Base-by-base conservation (phyloP, 176 grass and related monocot species). In the Dendrocalamus sinicus region DNA sequence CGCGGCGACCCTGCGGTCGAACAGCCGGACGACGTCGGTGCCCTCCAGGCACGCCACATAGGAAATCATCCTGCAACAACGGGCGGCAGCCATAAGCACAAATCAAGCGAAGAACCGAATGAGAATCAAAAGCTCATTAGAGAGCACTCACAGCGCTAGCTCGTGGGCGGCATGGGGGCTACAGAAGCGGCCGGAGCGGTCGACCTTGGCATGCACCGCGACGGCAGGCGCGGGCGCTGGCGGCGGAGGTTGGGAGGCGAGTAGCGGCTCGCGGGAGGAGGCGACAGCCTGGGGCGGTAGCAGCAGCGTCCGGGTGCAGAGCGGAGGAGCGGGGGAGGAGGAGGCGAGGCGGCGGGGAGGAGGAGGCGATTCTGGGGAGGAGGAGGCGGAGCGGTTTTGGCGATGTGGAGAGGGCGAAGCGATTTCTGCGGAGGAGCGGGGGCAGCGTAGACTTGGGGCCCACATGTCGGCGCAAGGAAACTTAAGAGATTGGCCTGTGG, bases 41-140 rank as follows among this genome's bases (percentile, higher is more conserved):
- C 96, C 96, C 88, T 98, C 89, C 52, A 98, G 81, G 75, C 96
- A 98, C 70, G 96, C 91, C 32, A 93, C 96, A 79, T 98, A 98
- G 60, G 96, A 83, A 50, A 98, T 91, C 91, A 94, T 69, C 88
- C 96, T 95, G 81, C 53, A 71, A 83, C 57, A 59, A 40, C 76
- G 45, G 65, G 55, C 46, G 39, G 37, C 22, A 75, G 50, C 24
- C 46, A 54, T 73, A 17, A 75, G 58, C 14, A 17, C 70, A 44
- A 11, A 17, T 48, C 11, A 47, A 82, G 6, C 12, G 41, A 7
- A 8, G 41, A 58, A 11, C 3, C 8, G 44, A 28, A 46, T 2
- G 20, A 23, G 44, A 28, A 46, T 6, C 15, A 23, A 30, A 15
- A 83, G 47, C 6, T 12, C n/a, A 69, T 11, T 22, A 16, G 40